Base-by-base conservation (phyloP, 2,329 filamentous ascomycete species). In the Aspergillus phoenicis region DNA sequence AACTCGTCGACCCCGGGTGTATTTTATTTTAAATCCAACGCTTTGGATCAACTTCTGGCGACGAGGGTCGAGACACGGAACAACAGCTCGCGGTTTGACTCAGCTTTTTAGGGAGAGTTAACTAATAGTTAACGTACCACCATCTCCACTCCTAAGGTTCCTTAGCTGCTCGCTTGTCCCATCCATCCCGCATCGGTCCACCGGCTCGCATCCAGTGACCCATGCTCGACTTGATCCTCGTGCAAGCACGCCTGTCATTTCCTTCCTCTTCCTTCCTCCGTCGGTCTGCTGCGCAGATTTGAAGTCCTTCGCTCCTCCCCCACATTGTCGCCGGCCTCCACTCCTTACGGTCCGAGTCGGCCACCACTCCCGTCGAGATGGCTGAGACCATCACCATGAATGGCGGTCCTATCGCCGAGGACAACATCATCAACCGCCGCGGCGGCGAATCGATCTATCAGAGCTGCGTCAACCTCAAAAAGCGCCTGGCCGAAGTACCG, bases 361-460 rank as follows among this genome's bases (percentile, higher is more conserved):
- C 67, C 63, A 61, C 59, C 33, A 13, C 66, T 61, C 60, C 66
- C 60, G 62, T 63, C 63, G 67, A 70, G 51, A 78, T 79, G 76
- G 75, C 77, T 60, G 68, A 74, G 56, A 62, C 74, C 64, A 64
- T 68, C 62, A 67, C 68, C 53, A 70, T 71, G 63, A 72, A 68
- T 58, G 73, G 75, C 63, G 73, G 69, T 62, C 76, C 77, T 58
- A 69, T 91, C 70, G 90, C 93, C 62, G 92, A 90, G 62, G 86
- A 91, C 76, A 97, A 97, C 77, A 96, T 99, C 76, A 97, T 99
- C 83, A 99, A 99, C 80, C 91, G 94, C 78, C 91, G 91, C 75
- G 95, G 93, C 75, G 93, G 97, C 75, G 93, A 95, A 66, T 97
- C 93, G 10, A 86, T 99, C 24, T 99, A 97, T 78, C 94, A 98